These are phyloP conservation scores for Ciborinia camelliae DNA, from an alignment of 2,329 filamentous ascomycete genomes.

Conservation along the genomic window DNA sequence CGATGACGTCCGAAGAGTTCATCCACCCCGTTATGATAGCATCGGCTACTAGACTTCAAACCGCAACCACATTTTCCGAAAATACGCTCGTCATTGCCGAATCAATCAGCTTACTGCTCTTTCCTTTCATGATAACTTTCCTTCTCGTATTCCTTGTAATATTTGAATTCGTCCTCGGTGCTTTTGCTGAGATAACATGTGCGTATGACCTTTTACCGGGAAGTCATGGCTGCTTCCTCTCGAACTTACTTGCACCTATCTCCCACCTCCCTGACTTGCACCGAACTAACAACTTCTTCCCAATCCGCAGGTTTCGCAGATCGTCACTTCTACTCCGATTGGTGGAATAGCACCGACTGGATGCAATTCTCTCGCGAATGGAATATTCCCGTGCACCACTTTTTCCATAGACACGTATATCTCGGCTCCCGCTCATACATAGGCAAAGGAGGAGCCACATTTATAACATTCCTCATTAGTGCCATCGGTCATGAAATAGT, in stretches of 20 bases:
- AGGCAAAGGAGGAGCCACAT: slow-evolving; percentile 72
- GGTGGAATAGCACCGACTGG: slow-evolving; percentile 81
- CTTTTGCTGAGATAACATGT: slow-evolving; percentile 88
- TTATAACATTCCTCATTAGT: slow-evolving; percentile 88
- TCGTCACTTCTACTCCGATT: slow-evolving; percentile 83
- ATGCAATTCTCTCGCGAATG: slow-evolving; percentile 94
- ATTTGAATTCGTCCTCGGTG: slow-evolving; percentile 93
- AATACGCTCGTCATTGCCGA: slow-evolving; percentile 78
- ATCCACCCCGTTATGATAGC: slow-evolving; percentile 85
- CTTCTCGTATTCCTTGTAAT: slow-evolving; percentile 96
- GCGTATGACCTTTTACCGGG: slow-evolving; percentile 11
- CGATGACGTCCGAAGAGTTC: slow-evolving; percentile 88
- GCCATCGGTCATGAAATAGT: slow-evolving; percentile 90
- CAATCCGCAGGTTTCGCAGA: slow-evolving; percentile 64
- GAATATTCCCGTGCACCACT: slow-evolving; percentile 97
- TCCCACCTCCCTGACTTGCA: not conserved
- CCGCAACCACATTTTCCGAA: slow-evolving; percentile 51
- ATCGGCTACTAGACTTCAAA: slow-evolving; percentile 54
- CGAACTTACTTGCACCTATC: not conserved
- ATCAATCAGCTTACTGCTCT: slow-evolving; percentile 85
- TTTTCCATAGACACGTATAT: slow-evolving; percentile 92
- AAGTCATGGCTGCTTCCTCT: not conserved
- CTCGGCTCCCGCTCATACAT: slow-evolving; percentile 73
- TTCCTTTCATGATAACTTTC: slow-evolving; percentile 96
- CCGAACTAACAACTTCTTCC: slow-evolving; percentile 2